phyloP scores from a whole-genome alignment of 192 early-diverging fungal genomes.

The Allomyces macrogynus region DNA sequence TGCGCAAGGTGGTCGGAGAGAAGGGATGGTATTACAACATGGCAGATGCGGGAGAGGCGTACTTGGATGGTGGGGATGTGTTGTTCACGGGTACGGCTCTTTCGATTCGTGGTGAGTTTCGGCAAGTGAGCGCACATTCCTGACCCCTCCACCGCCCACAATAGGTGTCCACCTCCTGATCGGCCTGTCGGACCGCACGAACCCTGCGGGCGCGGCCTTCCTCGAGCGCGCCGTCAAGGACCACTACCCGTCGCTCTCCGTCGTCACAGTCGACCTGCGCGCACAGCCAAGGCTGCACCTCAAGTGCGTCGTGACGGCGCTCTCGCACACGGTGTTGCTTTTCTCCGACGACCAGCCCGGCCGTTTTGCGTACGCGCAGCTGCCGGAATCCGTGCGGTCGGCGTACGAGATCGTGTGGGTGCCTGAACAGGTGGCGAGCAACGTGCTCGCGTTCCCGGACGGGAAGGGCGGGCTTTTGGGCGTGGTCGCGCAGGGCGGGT shows the following conservation, averaged over 20 bases:
- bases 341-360: slow-evolving; percentile 11
- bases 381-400: slow-evolving; percentile 3
- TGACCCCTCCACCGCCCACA: no score
- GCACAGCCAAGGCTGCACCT: slow-evolving; percentile 13
- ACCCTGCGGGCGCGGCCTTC: slow-evolving; percentile 10
- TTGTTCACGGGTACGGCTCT: slow-evolving; percentile 4
- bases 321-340: slow-evolving; percentile 7
- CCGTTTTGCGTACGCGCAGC: slow-evolving; percentile 7
- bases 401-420: slow-evolving; percentile 9
- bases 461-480: slow-evolving; percentile 1
- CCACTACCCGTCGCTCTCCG: background rate
- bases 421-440: slow-evolving; percentile 16
- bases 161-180: slow-evolving; percentile 11
- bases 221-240: slow-evolving; percentile 6
- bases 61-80: slow-evolving; percentile 19
- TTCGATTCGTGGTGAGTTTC: background rate
- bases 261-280: slow-evolving; percentile 8
- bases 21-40: slow-evolving; percentile 6
- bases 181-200: slow-evolving; percentile 17
- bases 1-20: slow-evolving; percentile 1
- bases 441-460: slow-evolving; percentile 13
- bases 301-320: slow-evolving; percentile 14
- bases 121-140: background rate
- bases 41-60: slow-evolving; percentile 2
- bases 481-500: slow-evolving; percentile 13